phyloP scores from a whole-genome alignment of 208 protist species.

The Wallacemonas collosoma region DNA sequence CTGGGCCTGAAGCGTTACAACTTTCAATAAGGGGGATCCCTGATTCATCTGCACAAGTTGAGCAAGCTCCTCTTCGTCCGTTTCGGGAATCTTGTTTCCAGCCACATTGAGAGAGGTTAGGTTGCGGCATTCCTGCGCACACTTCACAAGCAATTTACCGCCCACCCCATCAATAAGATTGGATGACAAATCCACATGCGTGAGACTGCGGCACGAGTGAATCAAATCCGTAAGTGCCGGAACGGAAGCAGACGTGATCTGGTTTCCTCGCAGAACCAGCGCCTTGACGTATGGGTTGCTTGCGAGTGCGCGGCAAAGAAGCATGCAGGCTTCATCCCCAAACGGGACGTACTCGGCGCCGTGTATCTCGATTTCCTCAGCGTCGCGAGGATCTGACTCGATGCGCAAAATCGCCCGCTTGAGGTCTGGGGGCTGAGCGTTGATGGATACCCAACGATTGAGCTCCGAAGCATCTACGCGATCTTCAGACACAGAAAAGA shows the following conservation, averaged over 20 bases:
- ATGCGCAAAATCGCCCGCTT: constrained; percentile 62
- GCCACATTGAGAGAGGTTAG: constrained; percentile 42
- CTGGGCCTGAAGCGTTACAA: constrained; percentile 45
- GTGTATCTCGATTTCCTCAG: constrained; percentile 60
- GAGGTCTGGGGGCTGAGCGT: constrained; percentile 56
- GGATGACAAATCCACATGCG: constrained; percentile 59
- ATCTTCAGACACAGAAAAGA: constrained; percentile 37
- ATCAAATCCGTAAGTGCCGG: constrained; percentile 67
- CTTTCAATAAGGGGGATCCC: constrained; percentile 68
- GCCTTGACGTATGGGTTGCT: constrained; percentile 44
- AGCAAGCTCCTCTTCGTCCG: constrained; percentile 42
- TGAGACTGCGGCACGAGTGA: constrained; percentile 46
- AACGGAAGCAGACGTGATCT: constrained; percentile 53
- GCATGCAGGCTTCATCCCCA: constrained; percentile 58
- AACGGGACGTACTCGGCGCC: constrained; percentile 35
- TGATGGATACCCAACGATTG: constrained; percentile 65
- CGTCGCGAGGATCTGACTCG: constrained; percentile 38
- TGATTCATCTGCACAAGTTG: constrained; percentile 75
- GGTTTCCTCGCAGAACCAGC: constrained; percentile 71
- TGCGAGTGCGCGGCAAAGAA: constrained; percentile 57
- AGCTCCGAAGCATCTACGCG: constrained; percentile 30
- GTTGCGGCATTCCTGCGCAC: constrained; percentile 48
- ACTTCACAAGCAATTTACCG: not conserved
- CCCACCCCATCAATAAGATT: constrained; percentile 77
- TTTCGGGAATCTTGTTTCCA: constrained; percentile 59